Evolutionary conservation across 140 eudicot genomes (phyloP).

Genomic region (Ambrosia hybrid): DNA sequence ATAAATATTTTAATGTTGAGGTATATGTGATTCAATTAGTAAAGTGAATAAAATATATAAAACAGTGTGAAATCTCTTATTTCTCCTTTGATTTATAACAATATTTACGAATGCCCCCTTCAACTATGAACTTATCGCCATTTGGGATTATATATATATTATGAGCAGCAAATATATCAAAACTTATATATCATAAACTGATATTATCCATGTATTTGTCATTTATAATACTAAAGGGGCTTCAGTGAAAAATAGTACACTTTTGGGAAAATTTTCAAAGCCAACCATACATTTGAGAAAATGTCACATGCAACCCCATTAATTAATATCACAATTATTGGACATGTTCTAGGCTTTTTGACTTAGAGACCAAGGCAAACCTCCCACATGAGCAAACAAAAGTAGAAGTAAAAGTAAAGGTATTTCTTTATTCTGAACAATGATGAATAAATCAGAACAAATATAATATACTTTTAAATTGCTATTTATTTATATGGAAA

Average conservation of each 20-base stretch:
- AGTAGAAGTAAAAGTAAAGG: constrained; percentile 38
- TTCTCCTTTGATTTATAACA: constrained; percentile 6
- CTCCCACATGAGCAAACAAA: constrained; percentile 37
- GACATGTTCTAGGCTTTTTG: constrained; percentile 42
- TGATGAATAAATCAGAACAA: constrained; percentile 23
- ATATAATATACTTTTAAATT: background rate
- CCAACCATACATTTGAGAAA: constrained; percentile 33
- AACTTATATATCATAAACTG: background rate
- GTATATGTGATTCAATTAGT: constrained; percentile 8
- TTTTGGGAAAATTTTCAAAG: constrained; percentile 30
- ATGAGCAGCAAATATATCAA: background rate
- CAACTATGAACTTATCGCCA: constrained; percentile 12
- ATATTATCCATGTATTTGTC: background rate
- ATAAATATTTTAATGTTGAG: constrained; percentile 2
- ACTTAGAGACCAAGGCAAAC: constrained; percentile 55
- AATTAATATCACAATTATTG: constrained; percentile 30
- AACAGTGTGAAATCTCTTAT: constrained; percentile 23
- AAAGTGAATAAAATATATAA: constrained; percentile 4
- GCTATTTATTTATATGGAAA: background rate
- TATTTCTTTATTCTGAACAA: constrained; percentile 14
- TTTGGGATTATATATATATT: background rate
- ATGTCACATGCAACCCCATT: constrained; percentile 35
- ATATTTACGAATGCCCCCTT: constrained; percentile 11
- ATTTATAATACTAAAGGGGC: background rate
- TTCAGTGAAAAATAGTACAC: constrained; percentile 21